Conservation (phyloP, 2,329 filamentous ascomycete species). For the Westerdykella ornata region DNA sequence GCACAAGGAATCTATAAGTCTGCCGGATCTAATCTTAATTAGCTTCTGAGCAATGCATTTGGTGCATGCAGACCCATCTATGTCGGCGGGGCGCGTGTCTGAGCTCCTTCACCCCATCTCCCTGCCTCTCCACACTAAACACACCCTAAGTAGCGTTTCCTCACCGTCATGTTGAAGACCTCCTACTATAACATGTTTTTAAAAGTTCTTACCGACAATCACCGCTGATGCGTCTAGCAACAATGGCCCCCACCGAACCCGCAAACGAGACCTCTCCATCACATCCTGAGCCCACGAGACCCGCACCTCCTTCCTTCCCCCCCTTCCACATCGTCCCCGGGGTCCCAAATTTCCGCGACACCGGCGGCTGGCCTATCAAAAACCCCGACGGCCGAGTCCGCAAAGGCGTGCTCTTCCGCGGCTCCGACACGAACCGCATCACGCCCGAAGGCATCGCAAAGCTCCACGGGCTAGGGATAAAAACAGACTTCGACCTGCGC, state of each 20-base stretch:
- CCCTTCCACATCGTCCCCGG: slow-evolving; percentile 24
- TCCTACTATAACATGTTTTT: too few relatives aligned
- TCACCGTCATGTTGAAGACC: too few relatives aligned
- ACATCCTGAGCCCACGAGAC: background rate
- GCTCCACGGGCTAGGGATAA: slow-evolving; percentile 49
- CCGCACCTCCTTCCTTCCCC: slow-evolving; percentile 9
- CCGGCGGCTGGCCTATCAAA: slow-evolving; percentile 20
- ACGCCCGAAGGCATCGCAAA: slow-evolving; percentile 8
- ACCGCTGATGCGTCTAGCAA: too few relatives aligned
- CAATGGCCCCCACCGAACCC: slow-evolving; percentile 6
- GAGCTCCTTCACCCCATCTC: too few relatives aligned
- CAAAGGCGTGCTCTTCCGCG: slow-evolving; percentile 55
- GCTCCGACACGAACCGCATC: slow-evolving; percentile 52
- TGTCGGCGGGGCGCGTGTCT: too few relatives aligned
- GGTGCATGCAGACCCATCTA: too few relatives aligned
- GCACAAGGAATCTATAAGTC: too few relatives aligned
- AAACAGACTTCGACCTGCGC: slow-evolving; percentile 60
- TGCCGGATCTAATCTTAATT: too few relatives aligned
- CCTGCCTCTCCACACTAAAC: too few relatives aligned
- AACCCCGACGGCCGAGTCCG: slow-evolving; percentile 35
- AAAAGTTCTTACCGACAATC: too few relatives aligned
- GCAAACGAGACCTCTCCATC: slow-evolving; percentile 1
- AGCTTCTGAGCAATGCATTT: too few relatives aligned
- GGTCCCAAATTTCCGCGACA: slow-evolving; percentile 31
- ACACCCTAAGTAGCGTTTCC: too few relatives aligned